These are phyloP conservation scores for Cystofilobasidium capitatum DNA, from an alignment of 768 basidiomycete genomes.

Conservation along the genomic window DNA sequence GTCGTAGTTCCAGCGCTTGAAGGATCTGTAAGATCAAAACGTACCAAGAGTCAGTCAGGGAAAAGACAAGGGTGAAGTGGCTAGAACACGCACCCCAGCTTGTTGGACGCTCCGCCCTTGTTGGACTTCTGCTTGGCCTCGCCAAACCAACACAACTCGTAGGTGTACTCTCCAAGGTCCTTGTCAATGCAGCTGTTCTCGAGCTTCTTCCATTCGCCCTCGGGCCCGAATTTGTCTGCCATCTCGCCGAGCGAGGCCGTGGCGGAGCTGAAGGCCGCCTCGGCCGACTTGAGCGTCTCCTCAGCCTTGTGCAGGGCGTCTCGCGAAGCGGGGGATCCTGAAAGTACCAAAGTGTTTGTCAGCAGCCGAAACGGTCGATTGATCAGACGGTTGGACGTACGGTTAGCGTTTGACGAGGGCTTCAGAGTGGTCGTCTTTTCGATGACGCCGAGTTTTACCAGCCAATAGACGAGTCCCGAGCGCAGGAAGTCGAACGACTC, in stretches of 20 bases:
- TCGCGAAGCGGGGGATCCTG: slow-evolving; percentile 5
- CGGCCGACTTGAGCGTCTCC: slow-evolving; percentile 56
- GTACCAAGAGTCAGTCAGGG: neutral
- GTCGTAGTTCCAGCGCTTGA: slow-evolving; percentile 61
- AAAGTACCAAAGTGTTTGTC: neutral
- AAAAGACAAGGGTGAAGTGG: neutral
- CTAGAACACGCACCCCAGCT: slow-evolving; percentile 61
- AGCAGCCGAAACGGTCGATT: neutral
- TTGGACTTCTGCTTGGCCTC: slow-evolving; percentile 80
- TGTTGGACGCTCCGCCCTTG: slow-evolving; percentile 61
- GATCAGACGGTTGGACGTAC: neutral
- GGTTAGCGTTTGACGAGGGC: neutral
- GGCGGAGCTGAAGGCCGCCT: slow-evolving; percentile 41
- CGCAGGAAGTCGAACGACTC: slow-evolving; percentile 64
- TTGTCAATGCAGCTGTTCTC: slow-evolving; percentile 68
- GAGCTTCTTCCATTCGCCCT: slow-evolving; percentile 95
- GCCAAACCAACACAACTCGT: slow-evolving; percentile 85
- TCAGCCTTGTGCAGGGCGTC: slow-evolving; percentile 28
- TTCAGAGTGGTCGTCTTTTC: slow-evolving; percentile 24
- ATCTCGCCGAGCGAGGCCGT: slow-evolving; percentile 56
- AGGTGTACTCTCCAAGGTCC: slow-evolving; percentile 89
- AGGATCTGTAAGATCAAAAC: slow-evolving; percentile 40
- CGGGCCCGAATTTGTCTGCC: slow-evolving; percentile 54
- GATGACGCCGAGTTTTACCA: slow-evolving; percentile 57
- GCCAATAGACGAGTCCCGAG: slow-evolving; percentile 52